Evolutionary conservation across 2,329 filamentous ascomycete genomes (phyloP), one percentile per base, ranked within the genome.

Genomic region (Cryphonectria carpinicola): DNA sequence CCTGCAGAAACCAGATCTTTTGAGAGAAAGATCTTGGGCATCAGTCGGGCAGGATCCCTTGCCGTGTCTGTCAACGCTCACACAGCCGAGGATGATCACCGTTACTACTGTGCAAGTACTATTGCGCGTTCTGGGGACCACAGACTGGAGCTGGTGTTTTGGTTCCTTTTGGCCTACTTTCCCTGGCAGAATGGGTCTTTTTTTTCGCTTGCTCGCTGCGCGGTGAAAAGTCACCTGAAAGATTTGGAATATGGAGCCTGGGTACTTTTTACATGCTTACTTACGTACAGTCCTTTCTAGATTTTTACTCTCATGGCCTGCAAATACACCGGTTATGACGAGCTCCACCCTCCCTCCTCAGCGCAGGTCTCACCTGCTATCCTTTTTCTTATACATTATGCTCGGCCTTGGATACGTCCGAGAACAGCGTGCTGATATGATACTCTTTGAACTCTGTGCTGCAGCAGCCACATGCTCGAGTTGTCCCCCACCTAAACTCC

Each of bases 201-300:
- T 58, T 28, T 35, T 58, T 28, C 22, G 37, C n/a, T 28, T 62
- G 56, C 41, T 39, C 43, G 66, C 66, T 28, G 58, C 58, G 28
- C 43, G 22, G 22, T 25, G 32, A 54, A 46, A 63, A 60, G 43
- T 68, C 66, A 63, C 58, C 52, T 68, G 58, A 68, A 37, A 11
- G 66, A 43, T 28, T 32, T 28, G 41, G n/a, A 37, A 25, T 58
- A 43, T 37, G 65, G 52, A 43, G 4, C 35, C n/a, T 32, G 2
- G 13, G n/a, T 54, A 25, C 14, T 35, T 8, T 58, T 14, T 35
- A 19, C 6, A 58, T 19, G 17, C 54, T 32, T 19, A 32, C 54
- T 32, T 19, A 32, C 25, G 7, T 8, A 17, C 2, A 8, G 25
- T 8, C 13, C 25, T 28, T 39, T 6, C 10, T 17, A 17, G 52